These are phyloP conservation scores for Populus hybrid DNA, from an alignment of 441 rosid genomes.

Conservation along the genomic window DNA sequence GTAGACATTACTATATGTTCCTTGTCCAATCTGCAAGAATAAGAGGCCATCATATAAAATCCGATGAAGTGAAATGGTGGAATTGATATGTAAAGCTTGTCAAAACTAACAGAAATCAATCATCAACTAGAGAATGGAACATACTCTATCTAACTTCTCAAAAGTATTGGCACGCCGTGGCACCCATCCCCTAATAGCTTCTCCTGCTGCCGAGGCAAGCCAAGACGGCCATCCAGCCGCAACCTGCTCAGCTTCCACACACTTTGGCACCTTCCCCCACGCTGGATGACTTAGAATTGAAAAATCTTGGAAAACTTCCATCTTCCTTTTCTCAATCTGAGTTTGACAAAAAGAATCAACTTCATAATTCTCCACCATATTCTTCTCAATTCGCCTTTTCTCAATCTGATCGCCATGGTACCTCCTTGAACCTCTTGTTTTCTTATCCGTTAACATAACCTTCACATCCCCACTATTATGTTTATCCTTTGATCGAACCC, in stretches of 20 bases:
- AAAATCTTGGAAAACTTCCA: conserved; percentile 33
- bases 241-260: conserved; percentile 54
- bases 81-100: background rate
- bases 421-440: conserved; percentile 40
- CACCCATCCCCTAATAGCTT: conserved; percentile 80
- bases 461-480: conserved; percentile 42
- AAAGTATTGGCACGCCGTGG: conserved; percentile 78
- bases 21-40: conserved; percentile 88
- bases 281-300: conserved; percentile 31
- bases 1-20: conserved; percentile 94
- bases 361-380: conserved; percentile 38
- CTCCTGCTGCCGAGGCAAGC: conserved; percentile 77
- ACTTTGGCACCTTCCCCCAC: conserved; percentile 37
- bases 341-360: conserved; percentile 10
- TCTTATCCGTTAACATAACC: conserved; percentile 54
- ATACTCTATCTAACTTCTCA: conserved; percentile 83
- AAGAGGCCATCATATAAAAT: conserved; percentile 3
- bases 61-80: background rate
- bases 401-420: conserved; percentile 42
- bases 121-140: conserved; percentile 18
- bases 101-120: background rate
- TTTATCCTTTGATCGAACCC: conserved; percentile 37
- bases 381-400: conserved; percentile 18
- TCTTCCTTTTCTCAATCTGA: conserved; percentile 29
- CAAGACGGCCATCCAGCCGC: conserved; percentile 93